Evolutionary conservation across 2,329 filamentous ascomycete species (phyloP), one percentile per base, ranked within the genome.

Genomic region (Hypoxylon sp.): DNA sequence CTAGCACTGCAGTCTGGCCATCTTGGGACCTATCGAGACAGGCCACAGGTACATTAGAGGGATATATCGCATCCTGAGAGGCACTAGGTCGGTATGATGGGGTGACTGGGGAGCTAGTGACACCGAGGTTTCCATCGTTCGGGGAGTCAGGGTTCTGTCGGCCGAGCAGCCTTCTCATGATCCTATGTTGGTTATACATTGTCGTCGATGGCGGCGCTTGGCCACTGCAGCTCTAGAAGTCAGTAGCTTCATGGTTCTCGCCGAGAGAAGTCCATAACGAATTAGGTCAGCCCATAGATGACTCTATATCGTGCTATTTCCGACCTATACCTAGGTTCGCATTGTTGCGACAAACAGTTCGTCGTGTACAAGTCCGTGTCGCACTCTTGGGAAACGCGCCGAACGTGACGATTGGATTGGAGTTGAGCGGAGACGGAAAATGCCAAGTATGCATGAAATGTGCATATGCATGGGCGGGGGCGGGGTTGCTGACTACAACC

Each of bases 151-250:
- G 79, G 28, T 82, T 78, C 64, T 82, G 79, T 73, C 87, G 87
- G 76, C 87, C 86, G 32, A 89, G 84, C 23, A 89, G 83, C 80
- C 88, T 87, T 76, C 87, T 85, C 84, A 89, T 87, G 69, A 87
- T 87, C 78, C 81, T 85, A 67, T 82, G 84, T 72, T 86, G 83
- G 68, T 83, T 86, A 78, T 86, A 86, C 83, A 85, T 86, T 86
- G 69, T 71, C 69, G 71, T 73, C 62, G 73, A 61, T 73, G 61
- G 69, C 71, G 70, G 73, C 68, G 64, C 55, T 67, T 58, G 71
- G 75, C 75, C 75, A 65, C 66, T 70, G 60, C 43, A 70, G 63
- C 32, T 67, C 53, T 52, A 41, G 52, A 38, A 48, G 49, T 65
- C 65, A 69, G 72, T 67, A 59, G 67, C 75, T 61, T 73, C 74